Percentiles rank a stretch among this genome's conserved stretches.
Evolutionary conservation across 2,329 filamentous ascomycete genomes (phyloP).

Genomic region (Cryphonectria carpinicola): DNA sequence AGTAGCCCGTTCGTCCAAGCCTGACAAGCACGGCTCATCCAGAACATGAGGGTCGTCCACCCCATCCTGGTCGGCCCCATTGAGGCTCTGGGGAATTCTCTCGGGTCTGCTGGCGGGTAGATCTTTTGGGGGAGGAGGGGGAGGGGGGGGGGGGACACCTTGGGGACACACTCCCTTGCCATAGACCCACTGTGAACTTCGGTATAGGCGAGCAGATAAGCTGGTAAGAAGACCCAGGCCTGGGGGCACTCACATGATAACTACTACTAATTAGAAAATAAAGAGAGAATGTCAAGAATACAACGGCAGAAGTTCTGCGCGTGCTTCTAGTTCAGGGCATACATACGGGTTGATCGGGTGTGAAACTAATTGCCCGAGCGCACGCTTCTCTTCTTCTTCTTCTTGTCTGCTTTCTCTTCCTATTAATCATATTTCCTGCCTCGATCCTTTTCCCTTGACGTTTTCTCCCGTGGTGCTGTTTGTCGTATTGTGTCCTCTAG

Average conservation of each 20-base stretch:
- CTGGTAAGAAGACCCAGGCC: neutral
- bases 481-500: neutral
- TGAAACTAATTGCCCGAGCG: neutral
- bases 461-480: neutral
- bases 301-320: neutral
- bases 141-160: too few species aligned
- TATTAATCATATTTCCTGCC: neutral
- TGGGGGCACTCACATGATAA: neutral
- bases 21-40: neutral
- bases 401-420: neutral
- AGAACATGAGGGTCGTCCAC: neutral
- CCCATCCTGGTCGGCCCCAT: neutral
- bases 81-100: neutral
- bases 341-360: neutral
- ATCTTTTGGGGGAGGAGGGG: neutral
- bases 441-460: neutral
- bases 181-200: neutral
- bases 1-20: neutral
- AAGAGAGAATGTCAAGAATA: neutral
- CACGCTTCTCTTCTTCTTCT: neutral
- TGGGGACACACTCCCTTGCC: neutral
- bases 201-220: neutral
- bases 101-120: neutral
- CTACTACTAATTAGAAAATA: neutral
- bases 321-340: neutral